Evolutionary conservation across 129 eudicot genomes (phyloP).

Genomic region (Tagetes erecta): DNA sequence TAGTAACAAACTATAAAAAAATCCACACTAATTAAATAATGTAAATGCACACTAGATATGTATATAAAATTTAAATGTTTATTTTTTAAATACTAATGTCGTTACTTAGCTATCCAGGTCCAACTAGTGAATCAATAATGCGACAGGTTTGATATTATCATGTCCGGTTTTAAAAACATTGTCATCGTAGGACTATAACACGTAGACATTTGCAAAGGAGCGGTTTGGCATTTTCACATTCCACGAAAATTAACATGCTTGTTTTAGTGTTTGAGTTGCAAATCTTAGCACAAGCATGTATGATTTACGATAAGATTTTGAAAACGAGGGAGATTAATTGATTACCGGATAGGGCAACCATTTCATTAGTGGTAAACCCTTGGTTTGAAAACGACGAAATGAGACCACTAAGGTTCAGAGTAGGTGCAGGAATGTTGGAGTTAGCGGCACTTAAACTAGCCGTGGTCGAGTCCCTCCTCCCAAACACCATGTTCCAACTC

Average conservation of each 20-base stretch:
- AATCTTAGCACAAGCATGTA: neutral
- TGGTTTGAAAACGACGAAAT: constrained; percentile 44
- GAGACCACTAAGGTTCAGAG: constrained; percentile 44
- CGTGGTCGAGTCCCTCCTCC: constrained; percentile 62
- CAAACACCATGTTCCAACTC: constrained; percentile 50
- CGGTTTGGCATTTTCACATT: neutral
- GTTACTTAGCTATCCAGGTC: no score
- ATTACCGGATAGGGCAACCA: constrained; percentile 65
- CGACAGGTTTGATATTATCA: no score
- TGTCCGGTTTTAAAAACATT: no score
- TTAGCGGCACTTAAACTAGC: constrained; percentile 52
- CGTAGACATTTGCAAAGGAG: no score
- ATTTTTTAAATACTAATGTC: no score
- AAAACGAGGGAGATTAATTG: neutral
- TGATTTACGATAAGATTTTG: neutral
- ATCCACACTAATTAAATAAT: no score
- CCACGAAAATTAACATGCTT: neutral
- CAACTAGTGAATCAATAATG: no score
- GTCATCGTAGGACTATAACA: no score
- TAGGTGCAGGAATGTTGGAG: constrained; percentile 44
- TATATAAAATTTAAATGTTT: no score
- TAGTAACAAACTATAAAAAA: no score
- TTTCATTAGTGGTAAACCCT: constrained; percentile 52
- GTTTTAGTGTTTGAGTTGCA: no score
- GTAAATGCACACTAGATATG: no score